phyloP scores from a whole-genome alignment of 345 rosid species.

The Eucalyptus cloeziana region DNA sequence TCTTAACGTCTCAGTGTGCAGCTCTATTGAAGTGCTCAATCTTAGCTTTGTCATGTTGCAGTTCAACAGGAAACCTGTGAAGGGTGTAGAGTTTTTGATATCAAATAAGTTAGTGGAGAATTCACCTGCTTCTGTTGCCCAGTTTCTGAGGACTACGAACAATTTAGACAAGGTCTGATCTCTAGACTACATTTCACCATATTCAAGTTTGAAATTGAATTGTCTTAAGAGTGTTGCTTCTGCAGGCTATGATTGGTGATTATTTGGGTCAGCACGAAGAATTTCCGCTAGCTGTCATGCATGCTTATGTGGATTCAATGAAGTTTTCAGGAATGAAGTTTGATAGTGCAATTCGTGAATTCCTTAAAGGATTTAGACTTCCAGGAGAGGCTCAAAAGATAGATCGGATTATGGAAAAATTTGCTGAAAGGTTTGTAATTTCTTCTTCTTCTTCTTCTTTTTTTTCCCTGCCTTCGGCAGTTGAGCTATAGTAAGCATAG shows the following conservation, averaged over 20 bases:
- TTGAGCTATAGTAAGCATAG: neutral
- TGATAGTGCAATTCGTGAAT: constrained; percentile 81
- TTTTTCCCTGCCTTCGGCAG: neutral
- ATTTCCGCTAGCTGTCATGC: constrained; percentile 98
- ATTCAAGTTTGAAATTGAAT: neutral
- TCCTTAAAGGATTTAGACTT: constrained; percentile 91
- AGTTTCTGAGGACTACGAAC: constrained; percentile 64
- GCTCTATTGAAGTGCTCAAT: constrained; percentile 1
- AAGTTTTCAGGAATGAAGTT: constrained; percentile 83
- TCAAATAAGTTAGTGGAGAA: constrained; percentile 75
- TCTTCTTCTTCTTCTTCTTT: neutral
- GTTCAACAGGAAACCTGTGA: constrained; percentile 83
- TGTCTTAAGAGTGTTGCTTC: neutral
- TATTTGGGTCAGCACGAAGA: constrained; percentile 97
- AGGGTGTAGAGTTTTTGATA: constrained; percentile 68
- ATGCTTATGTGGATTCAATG: constrained; percentile 89
- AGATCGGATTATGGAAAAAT: constrained; percentile 97
- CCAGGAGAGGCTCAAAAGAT: constrained; percentile 99
- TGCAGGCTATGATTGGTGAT: constrained; percentile 94
- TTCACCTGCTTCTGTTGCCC: constrained; percentile 76
- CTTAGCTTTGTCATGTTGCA: constrained; percentile 24
- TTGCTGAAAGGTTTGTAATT: constrained; percentile 79
- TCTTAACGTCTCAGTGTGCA: neutral
- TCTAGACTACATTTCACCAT: neutral
- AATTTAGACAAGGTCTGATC: constrained; percentile 68